Conservation (phyloP, 768 basidiomycete species). For the Hysterangium stoloniferum region DNA sequence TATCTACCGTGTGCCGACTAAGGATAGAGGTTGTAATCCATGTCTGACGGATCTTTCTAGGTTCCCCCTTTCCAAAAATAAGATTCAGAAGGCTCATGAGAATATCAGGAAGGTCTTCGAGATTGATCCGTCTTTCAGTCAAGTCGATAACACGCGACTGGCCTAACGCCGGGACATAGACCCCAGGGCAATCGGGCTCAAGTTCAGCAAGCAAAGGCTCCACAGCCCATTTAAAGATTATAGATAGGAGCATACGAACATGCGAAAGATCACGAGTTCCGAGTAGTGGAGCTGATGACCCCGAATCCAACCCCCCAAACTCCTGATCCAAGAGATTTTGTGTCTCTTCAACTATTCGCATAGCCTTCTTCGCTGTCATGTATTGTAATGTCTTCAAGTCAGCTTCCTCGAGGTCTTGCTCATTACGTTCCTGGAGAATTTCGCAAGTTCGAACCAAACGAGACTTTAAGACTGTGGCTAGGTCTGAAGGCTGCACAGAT, state of each 20-base stretch:
- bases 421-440: neutral
- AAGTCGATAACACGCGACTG: conserved; percentile 34
- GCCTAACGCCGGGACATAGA: conserved; percentile 16
- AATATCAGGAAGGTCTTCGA: conserved; percentile 35
- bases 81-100: conserved; percentile 37
- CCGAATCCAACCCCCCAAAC: too few relatives aligned
- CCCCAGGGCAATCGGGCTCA: conserved; percentile 37
- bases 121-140: conserved; percentile 35
- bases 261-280: conserved; percentile 61
- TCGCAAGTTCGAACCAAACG: conserved; percentile 3
- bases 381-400: conserved; percentile 40
- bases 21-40: conserved; percentile 52
- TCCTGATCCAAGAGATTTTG: conserved; percentile 34
- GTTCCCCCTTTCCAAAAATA: conserved; percentile 43
- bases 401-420: neutral
- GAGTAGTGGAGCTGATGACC: conserved; percentile 29
- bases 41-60: conserved; percentile 39
- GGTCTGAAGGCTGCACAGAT: neutral
- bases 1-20: conserved; percentile 47
- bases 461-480: conserved; percentile 6
- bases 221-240: conserved; percentile 67
- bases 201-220: conserved; percentile 38
- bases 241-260: conserved; percentile 55
- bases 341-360: conserved; percentile 40
- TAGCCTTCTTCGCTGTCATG: conserved; percentile 47